These are phyloP conservation scores for Mortierella antarctica DNA, from an alignment of 192 early-diverging fungal genomes.

Conservation along the genomic window DNA sequence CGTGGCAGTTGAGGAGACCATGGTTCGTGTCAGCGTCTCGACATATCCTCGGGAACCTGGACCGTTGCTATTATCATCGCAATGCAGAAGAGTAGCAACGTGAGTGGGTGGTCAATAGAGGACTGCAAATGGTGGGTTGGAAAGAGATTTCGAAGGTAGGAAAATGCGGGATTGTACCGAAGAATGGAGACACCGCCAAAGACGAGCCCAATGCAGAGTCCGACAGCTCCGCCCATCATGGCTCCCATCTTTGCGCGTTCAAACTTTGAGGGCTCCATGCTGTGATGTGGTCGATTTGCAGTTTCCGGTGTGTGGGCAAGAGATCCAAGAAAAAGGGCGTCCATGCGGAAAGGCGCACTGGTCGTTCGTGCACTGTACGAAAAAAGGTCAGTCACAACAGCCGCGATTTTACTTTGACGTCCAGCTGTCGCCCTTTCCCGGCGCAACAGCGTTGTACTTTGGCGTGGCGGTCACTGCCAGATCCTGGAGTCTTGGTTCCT, in stretches of 20 bases:
- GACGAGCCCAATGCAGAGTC: conserved; percentile 70
- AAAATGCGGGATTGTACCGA: conserved; percentile 42
- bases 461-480: too few relatives aligned
- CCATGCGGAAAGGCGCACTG: background rate
- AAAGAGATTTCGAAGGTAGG: conserved; percentile 6
- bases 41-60: conserved; percentile 77
- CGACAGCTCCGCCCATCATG: conserved; percentile 72
- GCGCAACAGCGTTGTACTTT: too few relatives aligned
- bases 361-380: too few relatives aligned
- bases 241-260: conserved; percentile 74
- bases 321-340: background rate
- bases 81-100: background rate
- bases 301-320: background rate
- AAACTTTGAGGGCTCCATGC: conserved; percentile 64
- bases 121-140: background rate
- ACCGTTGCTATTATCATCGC: conserved; percentile 64
- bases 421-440: too few relatives aligned
- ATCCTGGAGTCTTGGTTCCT: too few relatives aligned
- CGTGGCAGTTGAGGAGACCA: conserved; percentile 79
- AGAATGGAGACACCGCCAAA: conserved; percentile 65
- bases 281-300: background rate
- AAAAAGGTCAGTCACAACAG: too few relatives aligned
- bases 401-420: too few relatives aligned
- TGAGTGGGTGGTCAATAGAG: too few relatives aligned
- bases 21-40: conserved; percentile 76